Evolutionary conservation across 176 grass and related monocot genomes (phyloP), one percentile per base, ranked within the genome.

Genomic region (Themeda triandra): DNA sequence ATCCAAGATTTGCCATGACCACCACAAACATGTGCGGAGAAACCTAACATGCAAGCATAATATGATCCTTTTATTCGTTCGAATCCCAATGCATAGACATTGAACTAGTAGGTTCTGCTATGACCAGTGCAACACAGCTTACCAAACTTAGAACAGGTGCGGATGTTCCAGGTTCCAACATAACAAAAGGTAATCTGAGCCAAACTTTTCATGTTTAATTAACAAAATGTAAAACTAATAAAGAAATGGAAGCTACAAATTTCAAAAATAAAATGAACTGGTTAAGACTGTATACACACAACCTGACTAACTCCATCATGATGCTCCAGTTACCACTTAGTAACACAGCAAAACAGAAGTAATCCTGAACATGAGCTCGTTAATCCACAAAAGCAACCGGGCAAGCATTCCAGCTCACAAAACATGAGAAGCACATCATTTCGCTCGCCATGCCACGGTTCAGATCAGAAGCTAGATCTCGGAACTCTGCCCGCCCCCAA

Each of bases 381-480:
- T 51, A 8, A 53, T 54, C 4, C 13, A 54, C 44, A 54, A 11
- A 24, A 68, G 63, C 82, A 54, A 74, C 73, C 5, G 32, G 36
- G 30, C 12, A 51, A 67, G 19, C 60, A 51, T 10, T 35, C 6
- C 13, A 17, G n/a, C 24, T 18, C 1, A 46, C 41, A 5, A 18
- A 29, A 48, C 48, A 42, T 29, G 42, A 46, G 4, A 74, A 6
- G 1, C 42, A 8, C 42, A 9, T 1, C 44, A 31, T 10, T 54
- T 18, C 5, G 31, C 63, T 8, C 11, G 30, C 76, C 12, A 15
- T 13, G 40, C 31, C 17, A 75, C 27, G 35, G 19, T 58, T 56
- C 18, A 31, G 5, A 24, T 56, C 18, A 31, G 5, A 24, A 71
- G 28, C 33, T 53, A 82, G 66, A 86, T 78, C 79, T 90, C 73